A percentile compares a stretch with the other conserved stretches of the same genome.
Evolutionary conservation across 2,329 filamentous ascomycete species (phyloP).

Genomic region (Annulohypoxylon truncatum): DNA sequence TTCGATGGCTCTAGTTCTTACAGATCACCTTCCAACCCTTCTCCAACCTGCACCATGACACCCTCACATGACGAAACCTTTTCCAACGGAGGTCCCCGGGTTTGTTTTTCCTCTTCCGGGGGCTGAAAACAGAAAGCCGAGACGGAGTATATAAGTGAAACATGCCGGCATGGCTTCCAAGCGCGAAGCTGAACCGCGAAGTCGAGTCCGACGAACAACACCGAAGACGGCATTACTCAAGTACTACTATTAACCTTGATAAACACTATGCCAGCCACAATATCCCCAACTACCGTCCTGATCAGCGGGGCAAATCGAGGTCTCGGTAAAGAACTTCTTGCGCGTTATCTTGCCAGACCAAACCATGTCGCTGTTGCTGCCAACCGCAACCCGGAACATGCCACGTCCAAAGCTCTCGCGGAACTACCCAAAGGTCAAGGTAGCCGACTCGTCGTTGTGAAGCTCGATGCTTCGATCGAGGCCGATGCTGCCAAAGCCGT

Average conservation of each 20-base stretch:
- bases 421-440: constrained; percentile 51
- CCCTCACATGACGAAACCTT: not conserved
- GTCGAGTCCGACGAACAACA: not conserved
- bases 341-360: constrained; percentile 59
- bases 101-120: not conserved
- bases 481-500: constrained; percentile 52
- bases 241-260: not conserved
- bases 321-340: constrained; percentile 52
- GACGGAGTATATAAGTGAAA: not conserved
- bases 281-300: constrained; percentile 43
- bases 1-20: constrained; percentile 4
- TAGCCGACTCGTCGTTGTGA: constrained; percentile 55
- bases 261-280: constrained; percentile 10
- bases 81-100: not conserved
- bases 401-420: constrained; percentile 48
- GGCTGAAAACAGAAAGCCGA: not conserved
- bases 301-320: constrained; percentile 56
- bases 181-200: not conserved
- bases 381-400: constrained; percentile 50
- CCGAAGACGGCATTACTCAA: not conserved
- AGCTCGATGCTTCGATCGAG: constrained; percentile 55
- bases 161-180: not conserved
- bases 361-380: constrained; percentile 65
- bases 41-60: not conserved
- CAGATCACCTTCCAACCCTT: not conserved